Evolutionary conservation across 768 basidiomycete genomes (phyloP).

Genomic region (Lentinula lateritia): DNA sequence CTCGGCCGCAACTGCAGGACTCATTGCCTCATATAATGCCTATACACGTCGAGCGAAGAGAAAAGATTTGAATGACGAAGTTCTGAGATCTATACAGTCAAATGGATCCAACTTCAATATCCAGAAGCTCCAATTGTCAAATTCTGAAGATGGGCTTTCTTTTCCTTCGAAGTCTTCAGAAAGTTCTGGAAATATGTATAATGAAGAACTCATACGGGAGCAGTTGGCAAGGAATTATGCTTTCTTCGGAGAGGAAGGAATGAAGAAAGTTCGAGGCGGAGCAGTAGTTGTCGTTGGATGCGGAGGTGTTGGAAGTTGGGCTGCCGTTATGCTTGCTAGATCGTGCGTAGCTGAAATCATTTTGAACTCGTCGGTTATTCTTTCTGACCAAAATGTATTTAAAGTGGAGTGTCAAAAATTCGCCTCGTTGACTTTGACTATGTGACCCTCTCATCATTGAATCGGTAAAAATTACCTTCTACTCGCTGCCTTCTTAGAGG

Average conservation of each 20-base stretch:
- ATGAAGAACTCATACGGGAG: conserved; percentile 82
- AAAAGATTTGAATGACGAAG: conserved; percentile 50
- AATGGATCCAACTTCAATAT: conserved; percentile 17
- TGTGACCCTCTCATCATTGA: conserved; percentile 90
- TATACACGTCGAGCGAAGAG: conserved; percentile 44
- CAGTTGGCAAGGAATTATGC: conserved; percentile 91
- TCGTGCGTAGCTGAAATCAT: conserved; percentile 53
- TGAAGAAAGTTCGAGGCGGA: conserved; percentile 68
- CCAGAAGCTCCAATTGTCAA: background rate
- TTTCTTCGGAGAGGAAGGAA: conserved; percentile 88
- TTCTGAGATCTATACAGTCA: conserved; percentile 43
- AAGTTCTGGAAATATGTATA: conserved; percentile 10
- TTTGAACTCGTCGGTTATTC: background rate
- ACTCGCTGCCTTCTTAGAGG: background rate
- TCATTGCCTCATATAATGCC: conserved; percentile 54
- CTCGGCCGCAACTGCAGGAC: conserved; percentile 53
- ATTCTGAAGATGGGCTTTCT: background rate
- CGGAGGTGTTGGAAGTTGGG: conserved; percentile 97
- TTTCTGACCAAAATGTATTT: background rate
- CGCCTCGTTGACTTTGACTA: conserved; percentile 94
- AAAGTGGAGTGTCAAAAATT: conserved; percentile 69
- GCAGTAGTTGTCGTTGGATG: conserved; percentile 89
- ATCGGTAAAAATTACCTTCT: conserved; percentile 24
- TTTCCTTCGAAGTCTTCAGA: too few relatives aligned
- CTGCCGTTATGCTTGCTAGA: conserved; percentile 86